Evolutionary conservation across 345 rosid species (phyloP).

Genomic region (Heritiera fomes): DNA sequence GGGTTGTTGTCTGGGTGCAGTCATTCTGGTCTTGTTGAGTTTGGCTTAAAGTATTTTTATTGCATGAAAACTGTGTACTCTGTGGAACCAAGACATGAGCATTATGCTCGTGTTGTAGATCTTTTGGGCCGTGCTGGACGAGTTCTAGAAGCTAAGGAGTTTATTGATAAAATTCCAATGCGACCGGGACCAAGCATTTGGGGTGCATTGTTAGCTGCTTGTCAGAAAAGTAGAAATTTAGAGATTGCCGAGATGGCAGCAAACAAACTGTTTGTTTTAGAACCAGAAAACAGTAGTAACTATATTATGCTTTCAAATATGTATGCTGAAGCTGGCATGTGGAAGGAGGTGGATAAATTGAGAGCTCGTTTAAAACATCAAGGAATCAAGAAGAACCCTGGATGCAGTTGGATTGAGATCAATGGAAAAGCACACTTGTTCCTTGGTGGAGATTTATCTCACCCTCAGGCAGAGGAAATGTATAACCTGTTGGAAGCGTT

Average conservation of each 20-base stretch:
- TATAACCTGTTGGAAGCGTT: slow-evolving; percentile 6
- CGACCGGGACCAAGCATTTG: slow-evolving; percentile 40
- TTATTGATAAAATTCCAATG: slow-evolving; percentile 36
- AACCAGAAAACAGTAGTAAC: slow-evolving; percentile 12
- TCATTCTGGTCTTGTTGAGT: slow-evolving; percentile 45
- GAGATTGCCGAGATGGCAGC: slow-evolving; percentile 39
- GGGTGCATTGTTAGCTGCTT: slow-evolving; percentile 37
- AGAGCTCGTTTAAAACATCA: slow-evolving; percentile 12
- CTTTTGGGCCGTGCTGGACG: slow-evolving; percentile 35
- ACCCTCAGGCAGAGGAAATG: slow-evolving; percentile 10
- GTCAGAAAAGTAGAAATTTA: slow-evolving; percentile 29
- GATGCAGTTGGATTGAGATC: slow-evolving; percentile 17
- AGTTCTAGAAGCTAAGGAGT: slow-evolving; percentile 35
- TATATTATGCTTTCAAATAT: slow-evolving; percentile 12
- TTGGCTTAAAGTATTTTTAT: slow-evolving; percentile 33
- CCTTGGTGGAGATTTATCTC: slow-evolving; percentile 6
- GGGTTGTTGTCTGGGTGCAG: slow-evolving; percentile 47
- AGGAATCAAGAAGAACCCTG: slow-evolving; percentile 13
- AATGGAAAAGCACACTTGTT: neutral
- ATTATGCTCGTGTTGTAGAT: slow-evolving; percentile 40
- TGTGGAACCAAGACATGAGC: slow-evolving; percentile 26
- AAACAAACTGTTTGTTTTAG: slow-evolving; percentile 29
- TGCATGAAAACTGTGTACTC: slow-evolving; percentile 21
- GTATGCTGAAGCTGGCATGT: slow-evolving; percentile 19
- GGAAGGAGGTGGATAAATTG: slow-evolving; percentile 20